Conservation (phyloP, 169 alveolate species). For the Plasmodium vivax region DNA sequence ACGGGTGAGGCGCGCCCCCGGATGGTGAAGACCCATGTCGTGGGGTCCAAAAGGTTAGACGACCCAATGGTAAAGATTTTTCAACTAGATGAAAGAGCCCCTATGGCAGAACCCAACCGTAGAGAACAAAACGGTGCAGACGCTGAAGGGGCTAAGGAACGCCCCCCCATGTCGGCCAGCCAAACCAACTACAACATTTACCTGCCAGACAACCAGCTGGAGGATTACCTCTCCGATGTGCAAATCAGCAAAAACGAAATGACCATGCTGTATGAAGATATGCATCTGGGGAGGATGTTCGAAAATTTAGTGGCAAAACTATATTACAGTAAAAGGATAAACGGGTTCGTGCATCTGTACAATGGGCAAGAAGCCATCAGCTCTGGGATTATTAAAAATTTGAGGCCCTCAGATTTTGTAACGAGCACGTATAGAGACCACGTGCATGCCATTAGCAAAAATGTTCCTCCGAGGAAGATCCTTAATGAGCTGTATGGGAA, state of each 20-base stretch:
- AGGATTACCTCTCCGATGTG: slow-evolving; percentile 40
- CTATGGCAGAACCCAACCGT: background rate
- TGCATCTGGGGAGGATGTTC: slow-evolving; percentile 86
- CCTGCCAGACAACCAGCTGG: slow-evolving; percentile 31
- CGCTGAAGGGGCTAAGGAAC: background rate
- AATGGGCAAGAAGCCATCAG: slow-evolving; percentile 91
- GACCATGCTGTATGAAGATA: slow-evolving; percentile 85
- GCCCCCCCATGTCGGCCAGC: background rate
- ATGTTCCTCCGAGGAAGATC: slow-evolving; percentile 86
- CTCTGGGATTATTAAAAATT: slow-evolving; percentile 88
- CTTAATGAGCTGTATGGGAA: slow-evolving; percentile 91
- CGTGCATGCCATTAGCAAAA: slow-evolving; percentile 89
- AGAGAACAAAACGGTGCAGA: background rate
- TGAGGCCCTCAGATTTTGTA: slow-evolving; percentile 86
- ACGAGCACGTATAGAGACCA: slow-evolving; percentile 92
- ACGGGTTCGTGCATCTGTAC: slow-evolving; percentile 91
- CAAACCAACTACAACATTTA: slow-evolving; percentile 20
- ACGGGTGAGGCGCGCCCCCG: background rate
- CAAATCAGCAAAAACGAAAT: slow-evolving; percentile 79
- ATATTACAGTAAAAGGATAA: slow-evolving; percentile 86
- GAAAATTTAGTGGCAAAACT: slow-evolving; percentile 90
- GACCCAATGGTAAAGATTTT: background rate
- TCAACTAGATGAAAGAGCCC: background rate
- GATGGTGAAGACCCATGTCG: background rate
- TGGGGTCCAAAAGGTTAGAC: background rate